These are phyloP conservation scores for Lotus japonicus DNA, from an alignment of 306 rosid species.

Conservation along the genomic window DNA sequence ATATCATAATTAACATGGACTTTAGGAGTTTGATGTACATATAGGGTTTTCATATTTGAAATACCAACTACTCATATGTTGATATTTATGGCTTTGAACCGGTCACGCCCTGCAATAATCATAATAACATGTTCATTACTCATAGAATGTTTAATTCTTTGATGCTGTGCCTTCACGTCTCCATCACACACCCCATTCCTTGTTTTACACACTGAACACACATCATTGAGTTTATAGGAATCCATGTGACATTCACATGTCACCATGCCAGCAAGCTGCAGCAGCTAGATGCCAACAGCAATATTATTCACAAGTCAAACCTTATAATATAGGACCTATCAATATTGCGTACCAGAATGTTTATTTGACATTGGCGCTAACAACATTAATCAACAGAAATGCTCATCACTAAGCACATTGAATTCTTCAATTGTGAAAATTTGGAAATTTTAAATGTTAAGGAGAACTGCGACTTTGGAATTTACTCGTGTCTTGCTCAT, in stretches of 20 bases:
- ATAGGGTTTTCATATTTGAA: too few species aligned
- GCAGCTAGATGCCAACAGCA: background rate
- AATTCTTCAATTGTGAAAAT: background rate
- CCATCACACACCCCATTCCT: too few species aligned
- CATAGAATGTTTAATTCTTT: too few species aligned
- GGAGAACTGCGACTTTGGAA: constrained; percentile 2
- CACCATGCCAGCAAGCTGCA: background rate
- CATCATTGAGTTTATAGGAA: background rate
- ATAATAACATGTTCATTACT: too few species aligned
- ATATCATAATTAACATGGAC: too few species aligned
- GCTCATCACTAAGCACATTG: constrained; percentile 4
- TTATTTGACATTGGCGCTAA: background rate
- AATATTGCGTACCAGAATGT: background rate
- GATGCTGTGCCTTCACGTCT: too few species aligned
- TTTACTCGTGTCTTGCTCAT: background rate
- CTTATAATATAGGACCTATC: background rate
- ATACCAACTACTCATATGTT: too few species aligned
- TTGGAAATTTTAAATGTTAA: background rate
- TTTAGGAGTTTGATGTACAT: too few species aligned
- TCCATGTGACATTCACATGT: constrained; percentile 5
- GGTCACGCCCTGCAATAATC: too few species aligned
- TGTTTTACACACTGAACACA: too few species aligned
- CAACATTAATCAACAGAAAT: background rate
- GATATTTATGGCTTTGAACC: too few species aligned
- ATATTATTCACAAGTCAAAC: constrained; percentile 15